Evolutionary conservation across 2,329 filamentous ascomycete species (phyloP).

Genomic region (Aaosphaeria arxii): DNA sequence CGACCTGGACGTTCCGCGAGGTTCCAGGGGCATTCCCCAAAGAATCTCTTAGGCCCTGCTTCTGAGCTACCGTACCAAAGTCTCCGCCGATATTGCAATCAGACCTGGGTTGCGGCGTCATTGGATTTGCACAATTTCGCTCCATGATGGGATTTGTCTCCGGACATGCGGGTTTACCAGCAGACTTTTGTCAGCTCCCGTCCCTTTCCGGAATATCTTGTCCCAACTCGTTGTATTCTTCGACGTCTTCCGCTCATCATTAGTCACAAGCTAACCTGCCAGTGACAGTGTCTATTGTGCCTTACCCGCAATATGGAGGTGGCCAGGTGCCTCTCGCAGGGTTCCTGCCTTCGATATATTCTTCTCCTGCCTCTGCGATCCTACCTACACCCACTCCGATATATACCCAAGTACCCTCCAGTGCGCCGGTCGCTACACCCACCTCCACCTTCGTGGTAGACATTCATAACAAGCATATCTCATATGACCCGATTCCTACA

Average conservation of each 20-base stretch:
- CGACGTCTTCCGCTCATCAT: neutral
- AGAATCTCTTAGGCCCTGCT: too few species aligned
- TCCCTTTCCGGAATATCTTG: too few species aligned
- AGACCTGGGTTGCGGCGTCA: too few species aligned
- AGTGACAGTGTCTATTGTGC: slow-evolving; percentile 31
- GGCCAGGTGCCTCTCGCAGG: slow-evolving; percentile 32
- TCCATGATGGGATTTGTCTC: too few species aligned
- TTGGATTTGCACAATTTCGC: too few species aligned
- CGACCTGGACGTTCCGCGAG: too few species aligned
- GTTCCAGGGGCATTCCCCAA: too few species aligned
- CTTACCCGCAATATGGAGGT: slow-evolving; percentile 32
- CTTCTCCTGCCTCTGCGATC: slow-evolving; percentile 15
- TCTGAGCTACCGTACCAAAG: too few species aligned
- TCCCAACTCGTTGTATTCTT: too few species aligned
- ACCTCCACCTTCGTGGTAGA: slow-evolving; percentile 22
- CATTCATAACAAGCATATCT: slow-evolving; percentile 22
- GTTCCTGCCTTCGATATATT: slow-evolving; percentile 21
- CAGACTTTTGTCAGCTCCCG: too few species aligned
- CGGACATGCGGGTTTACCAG: too few species aligned
- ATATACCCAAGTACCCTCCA: slow-evolving; percentile 12
- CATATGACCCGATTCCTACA: slow-evolving; percentile 16
- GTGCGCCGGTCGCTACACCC: slow-evolving; percentile 28
- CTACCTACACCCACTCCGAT: slow-evolving; percentile 23
- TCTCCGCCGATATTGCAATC: too few species aligned
- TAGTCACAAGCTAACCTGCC: slow-evolving; percentile 1